phyloP scores from a whole-genome alignment of 768 basidiomycete genomes.

The Hericium erinaceus region DNA sequence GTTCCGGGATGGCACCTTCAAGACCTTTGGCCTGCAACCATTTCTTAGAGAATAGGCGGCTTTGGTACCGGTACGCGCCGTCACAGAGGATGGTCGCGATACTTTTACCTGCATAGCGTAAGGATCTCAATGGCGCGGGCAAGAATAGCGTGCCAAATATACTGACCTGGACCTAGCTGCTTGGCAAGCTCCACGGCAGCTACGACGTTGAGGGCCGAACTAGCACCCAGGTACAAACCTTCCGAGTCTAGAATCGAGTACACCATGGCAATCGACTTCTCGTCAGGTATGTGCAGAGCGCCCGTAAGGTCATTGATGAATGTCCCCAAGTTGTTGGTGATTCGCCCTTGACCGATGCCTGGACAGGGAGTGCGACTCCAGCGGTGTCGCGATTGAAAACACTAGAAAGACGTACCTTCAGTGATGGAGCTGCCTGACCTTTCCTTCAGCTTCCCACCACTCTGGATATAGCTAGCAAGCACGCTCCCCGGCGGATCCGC shows the following conservation, averaged over 20 bases:
- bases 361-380: not conserved
- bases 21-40: slow-evolving; percentile 85
- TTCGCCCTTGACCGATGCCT: slow-evolving; percentile 96
- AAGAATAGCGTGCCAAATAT: not conserved
- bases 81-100: slow-evolving; percentile 89
- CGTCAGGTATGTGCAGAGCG: slow-evolving; percentile 79
- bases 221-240: slow-evolving; percentile 91
- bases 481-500: slow-evolving; percentile 98
- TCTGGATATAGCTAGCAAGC: slow-evolving; percentile 71
- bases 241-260: slow-evolving; percentile 89
- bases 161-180: slow-evolving; percentile 71
- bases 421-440: slow-evolving; percentile 84
- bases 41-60: slow-evolving; percentile 85
- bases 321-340: slow-evolving; percentile 84
- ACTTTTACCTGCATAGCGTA: slow-evolving; percentile 47
- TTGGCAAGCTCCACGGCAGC: slow-evolving; percentile 85
- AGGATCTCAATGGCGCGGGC: not conserved
- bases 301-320: slow-evolving; percentile 74
- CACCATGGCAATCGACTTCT: slow-evolving; percentile 86
- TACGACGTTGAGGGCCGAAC: slow-evolving; percentile 89
- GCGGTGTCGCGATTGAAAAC: not conserved
- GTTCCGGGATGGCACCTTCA: slow-evolving; percentile 66
- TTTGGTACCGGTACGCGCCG: slow-evolving; percentile 96
- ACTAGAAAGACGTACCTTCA: slow-evolving; percentile 48
- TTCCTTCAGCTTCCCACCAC: slow-evolving; percentile 70